Evolutionary conservation across 148 eudicot species (phyloP), one percentile per base, ranked within the genome.

Genomic region (Chenopodium album): DNA sequence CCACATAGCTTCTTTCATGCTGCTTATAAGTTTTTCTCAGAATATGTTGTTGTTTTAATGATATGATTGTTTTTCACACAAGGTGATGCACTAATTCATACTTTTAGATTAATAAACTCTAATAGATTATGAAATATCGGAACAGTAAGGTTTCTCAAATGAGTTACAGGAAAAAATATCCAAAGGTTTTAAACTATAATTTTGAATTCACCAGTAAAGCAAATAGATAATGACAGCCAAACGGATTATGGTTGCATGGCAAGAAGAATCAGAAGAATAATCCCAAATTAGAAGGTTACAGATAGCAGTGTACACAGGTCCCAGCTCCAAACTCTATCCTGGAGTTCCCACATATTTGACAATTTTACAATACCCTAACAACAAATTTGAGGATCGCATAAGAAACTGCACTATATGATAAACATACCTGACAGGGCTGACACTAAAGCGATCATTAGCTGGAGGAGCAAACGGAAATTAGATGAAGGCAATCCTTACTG

Each of bases 401-500:
- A 46, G 26, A 56, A 71, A 63, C 6, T 23, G 4, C 69, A 54
- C 20, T 14, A 79, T 60, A 26, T 37, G 76, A 71, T 71, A 37
- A 60, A 73, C 68, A 65, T 78, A 77, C 78, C 85, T 78, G 68
- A 73, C 68, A 65, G 73, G 72, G 74, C 82, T 78, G 68, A 37
- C 28, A 48, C 56, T 65, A 26, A 41, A 69, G 34, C 71, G 31
- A 63, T 41, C 54, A 79, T 44, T 23, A 80, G 75, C 73, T 76
- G 80, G 62, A 68, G 48, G 50, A 8, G 41, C 37, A 19, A 63
- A 83, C 59, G 7, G 72, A 31, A 59, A 70, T 65, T 48, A 70
- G 54, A 29, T 34, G 10, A 75, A 17, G 62, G 62, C 5, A 12
- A 56, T 22, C 22, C 62, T 56, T 56, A 13, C 1, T 17, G 6